Base-by-base conservation (phyloP, 2,329 filamentous ascomycete species). In the Cladosporium sp. region DNA sequence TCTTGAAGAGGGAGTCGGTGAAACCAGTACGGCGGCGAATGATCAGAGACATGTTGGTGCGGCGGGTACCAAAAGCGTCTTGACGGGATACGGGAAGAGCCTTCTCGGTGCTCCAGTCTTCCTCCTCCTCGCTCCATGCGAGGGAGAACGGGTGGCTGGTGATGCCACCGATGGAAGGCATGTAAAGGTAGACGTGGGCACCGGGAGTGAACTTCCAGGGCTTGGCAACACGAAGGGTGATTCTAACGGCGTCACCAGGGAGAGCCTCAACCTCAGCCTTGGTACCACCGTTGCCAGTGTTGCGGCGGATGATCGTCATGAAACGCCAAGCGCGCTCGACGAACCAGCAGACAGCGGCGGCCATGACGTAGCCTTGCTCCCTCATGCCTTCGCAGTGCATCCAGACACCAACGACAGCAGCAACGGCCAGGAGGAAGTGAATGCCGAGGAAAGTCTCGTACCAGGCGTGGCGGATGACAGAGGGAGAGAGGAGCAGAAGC, bases 11-110 rank as follows among this genome's bases (percentile, higher is more conserved):
- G 60, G 83, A 83, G 62, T 89, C 83, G 7, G 93, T 97, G 72
- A 96, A 86, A 24, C 92, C 92, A 0, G 86, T 91, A 54, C 93
- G 87, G 22, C 90, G 88, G 55, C 89, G 88, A 59, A 96, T 85
- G 61, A 97, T 77, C 61, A 96, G 88, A 0, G 87, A 90, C 53
- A 96, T 81, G 17, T 76, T 80, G 1, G 76, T 76, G 3, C 63
- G 59, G 61, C 77, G 77, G 12, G 71, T 61, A 29, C 70, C 69
- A 44, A 78, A 69, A 11, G 80, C 67, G 53, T 83, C 80, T 59
- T 78, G 73, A 37, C 70, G 70, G 38, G 70, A 72, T 63, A 76
- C 73, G 8, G 72, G 71, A 6, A 76, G 65, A 18, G 68, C 65
- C 58, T 77, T 77, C 58, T 78, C 73, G 47, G 45, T 59, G 43